Percentiles rank a stretch among this genome's conserved stretches.
phyloP scores from a whole-genome alignment of 208 protist genomes.

The Leishmania tarentolae region DNA sequence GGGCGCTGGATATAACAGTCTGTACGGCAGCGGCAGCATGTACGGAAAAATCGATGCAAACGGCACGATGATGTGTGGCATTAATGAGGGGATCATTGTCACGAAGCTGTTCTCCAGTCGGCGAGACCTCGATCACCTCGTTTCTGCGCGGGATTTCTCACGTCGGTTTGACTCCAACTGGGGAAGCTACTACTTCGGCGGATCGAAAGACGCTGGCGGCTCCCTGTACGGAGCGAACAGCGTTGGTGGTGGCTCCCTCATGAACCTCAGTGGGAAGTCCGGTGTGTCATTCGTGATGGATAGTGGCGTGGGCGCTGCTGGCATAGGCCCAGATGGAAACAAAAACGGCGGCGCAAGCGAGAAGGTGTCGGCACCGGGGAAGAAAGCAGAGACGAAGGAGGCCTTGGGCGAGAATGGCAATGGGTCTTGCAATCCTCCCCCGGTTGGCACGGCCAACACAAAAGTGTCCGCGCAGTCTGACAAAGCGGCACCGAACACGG shows the following conservation, averaged over 20 bases:
- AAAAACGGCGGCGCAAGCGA: not conserved
- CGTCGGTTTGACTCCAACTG: slow-evolving; percentile 58
- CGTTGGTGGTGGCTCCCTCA: slow-evolving; percentile 17
- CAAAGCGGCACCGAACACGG: not conserved
- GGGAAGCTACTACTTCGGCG: slow-evolving; percentile 34
- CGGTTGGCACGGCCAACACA: not conserved
- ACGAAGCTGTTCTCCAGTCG: slow-evolving; percentile 79
- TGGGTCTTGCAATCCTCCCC: not conserved
- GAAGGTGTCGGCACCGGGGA: slow-evolving; percentile 8
- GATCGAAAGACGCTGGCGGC: slow-evolving; percentile 24
- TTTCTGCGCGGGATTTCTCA: slow-evolving; percentile 48
- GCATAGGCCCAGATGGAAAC: slow-evolving; percentile 24
- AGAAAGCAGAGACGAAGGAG: not conserved
- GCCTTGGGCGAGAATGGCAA: not conserved
- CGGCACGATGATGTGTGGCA: slow-evolving; percentile 31
- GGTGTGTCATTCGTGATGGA: not conserved
- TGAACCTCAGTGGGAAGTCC: slow-evolving; percentile 12
- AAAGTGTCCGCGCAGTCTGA: not conserved
- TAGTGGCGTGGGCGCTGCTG: slow-evolving; percentile 11
- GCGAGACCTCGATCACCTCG: slow-evolving; percentile 51
- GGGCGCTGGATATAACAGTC: slow-evolving; percentile 35
- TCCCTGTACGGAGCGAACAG: slow-evolving; percentile 22
- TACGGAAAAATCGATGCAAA: slow-evolving; percentile 23
- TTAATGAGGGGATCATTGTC: slow-evolving; percentile 50
- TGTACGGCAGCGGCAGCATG: slow-evolving; percentile 52